A percentile compares a stretch with the other conserved stretches of the same genome.
Evolutionary conservation across 2,329 filamentous ascomycete genomes (phyloP).

Genomic region (Hypoxylon sp.): DNA sequence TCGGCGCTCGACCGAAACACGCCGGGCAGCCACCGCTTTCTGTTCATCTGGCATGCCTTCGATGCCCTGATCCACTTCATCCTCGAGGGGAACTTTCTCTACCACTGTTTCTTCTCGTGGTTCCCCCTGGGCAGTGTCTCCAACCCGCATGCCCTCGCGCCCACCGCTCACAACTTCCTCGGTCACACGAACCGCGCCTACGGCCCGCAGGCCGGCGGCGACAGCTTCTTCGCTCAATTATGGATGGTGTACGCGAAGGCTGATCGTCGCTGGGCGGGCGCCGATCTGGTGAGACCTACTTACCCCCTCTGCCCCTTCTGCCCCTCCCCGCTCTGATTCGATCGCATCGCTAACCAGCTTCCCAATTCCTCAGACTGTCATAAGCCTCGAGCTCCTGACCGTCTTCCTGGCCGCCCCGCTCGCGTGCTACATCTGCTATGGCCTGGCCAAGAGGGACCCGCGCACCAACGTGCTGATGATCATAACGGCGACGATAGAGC

Average conservation of each 20-base stretch:
- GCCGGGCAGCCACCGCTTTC: constrained; percentile 71
- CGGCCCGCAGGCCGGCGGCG: constrained; percentile 67
- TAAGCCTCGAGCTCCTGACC: constrained; percentile 74
- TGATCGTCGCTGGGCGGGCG: constrained; percentile 72
- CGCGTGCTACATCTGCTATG: constrained; percentile 69
- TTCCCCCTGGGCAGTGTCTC: constrained; percentile 53
- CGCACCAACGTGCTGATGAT: constrained; percentile 72
- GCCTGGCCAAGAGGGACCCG: constrained; percentile 66
- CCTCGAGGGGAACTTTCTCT: constrained; percentile 91
- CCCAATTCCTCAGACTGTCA: constrained; percentile 58
- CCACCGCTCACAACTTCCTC: constrained; percentile 65
- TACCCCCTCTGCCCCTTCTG: constrained; percentile 10
- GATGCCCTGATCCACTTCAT: constrained; percentile 91
- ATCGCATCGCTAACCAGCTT: constrained; percentile 7
- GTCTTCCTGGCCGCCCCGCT: constrained; percentile 72
- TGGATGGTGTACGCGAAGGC: constrained; percentile 78
- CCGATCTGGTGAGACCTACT: constrained; percentile 63
- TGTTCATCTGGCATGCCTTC: constrained; percentile 96
- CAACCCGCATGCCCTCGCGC: constrained; percentile 56
- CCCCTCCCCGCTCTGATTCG: constrained; percentile 6
- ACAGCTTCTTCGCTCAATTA: constrained; percentile 66
- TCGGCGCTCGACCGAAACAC: constrained; percentile 61
- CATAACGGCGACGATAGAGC: constrained; percentile 72
- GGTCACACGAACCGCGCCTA: constrained; percentile 63
- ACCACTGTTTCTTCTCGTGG: constrained; percentile 87